Evolutionary conservation across 176 grass and related monocot genomes (phyloP).

Genomic region (Juncus effusus): DNA sequence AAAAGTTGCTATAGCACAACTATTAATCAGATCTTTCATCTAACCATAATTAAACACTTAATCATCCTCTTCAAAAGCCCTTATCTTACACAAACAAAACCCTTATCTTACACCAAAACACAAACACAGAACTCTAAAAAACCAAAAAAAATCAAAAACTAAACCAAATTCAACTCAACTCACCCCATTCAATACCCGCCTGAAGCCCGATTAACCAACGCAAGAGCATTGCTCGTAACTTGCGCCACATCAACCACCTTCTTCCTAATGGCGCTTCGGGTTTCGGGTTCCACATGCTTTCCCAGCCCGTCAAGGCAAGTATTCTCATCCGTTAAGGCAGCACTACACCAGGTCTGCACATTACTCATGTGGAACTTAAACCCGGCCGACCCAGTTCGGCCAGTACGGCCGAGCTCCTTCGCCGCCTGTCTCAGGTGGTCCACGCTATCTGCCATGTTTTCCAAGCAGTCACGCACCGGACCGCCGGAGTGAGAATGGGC

Average conservation of each 20-base stretch:
- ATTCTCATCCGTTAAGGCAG: conserved; percentile 91
- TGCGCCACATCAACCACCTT: conserved; percentile 88
- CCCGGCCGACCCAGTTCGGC: conserved; percentile 39
- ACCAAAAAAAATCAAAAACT: neutral
- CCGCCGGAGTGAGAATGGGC: conserved; percentile 15
- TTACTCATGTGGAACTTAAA: conserved; percentile 88
- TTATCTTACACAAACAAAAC: conserved; percentile 2
- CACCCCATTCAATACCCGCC: neutral
- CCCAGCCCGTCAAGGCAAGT: conserved; percentile 78
- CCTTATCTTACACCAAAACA: conserved; percentile 2
- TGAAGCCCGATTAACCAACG: conserved; percentile 59
- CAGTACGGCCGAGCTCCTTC: conserved; percentile 47
- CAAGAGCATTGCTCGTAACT: conserved; percentile 92
- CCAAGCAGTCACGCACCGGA: conserved; percentile 69
- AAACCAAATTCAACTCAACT: neutral
- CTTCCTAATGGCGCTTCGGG: conserved; percentile 46
- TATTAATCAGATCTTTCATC: conserved; percentile 18
- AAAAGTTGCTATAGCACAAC: neutral
- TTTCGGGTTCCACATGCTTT: conserved; percentile 43
- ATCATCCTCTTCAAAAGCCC: too few relatives aligned
- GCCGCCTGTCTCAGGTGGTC: conserved; percentile 67
- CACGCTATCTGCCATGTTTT: conserved; percentile 87
- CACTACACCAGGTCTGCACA: conserved; percentile 91
- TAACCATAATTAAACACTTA: too few relatives aligned
- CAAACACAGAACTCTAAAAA: conserved; percentile 5